Base-by-base conservation (phyloP, 1,284 basidiomycete species). In the Tilletia walkeri region DNA sequence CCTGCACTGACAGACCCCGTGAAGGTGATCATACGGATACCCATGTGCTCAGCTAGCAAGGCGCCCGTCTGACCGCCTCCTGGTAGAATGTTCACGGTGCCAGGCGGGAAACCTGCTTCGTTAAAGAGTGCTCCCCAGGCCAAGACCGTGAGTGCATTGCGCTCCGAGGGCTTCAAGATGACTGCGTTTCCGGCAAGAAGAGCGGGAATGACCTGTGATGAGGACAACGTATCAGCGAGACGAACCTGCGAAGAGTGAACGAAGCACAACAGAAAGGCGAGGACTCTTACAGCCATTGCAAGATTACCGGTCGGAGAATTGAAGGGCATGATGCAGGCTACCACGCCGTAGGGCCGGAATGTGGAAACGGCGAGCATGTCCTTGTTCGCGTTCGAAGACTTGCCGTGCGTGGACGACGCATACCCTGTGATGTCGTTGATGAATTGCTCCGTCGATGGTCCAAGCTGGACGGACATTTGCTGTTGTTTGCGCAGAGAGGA, bases 11-110 rank as follows among this genome's bases (percentile, higher is more conserved):
- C 69, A 12, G 59, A 67, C 2, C 78, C 78, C 10, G 78, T 80
- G 71, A 80, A 77, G 16, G 73, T 65, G 68, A 79, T 73, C 70
- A 78, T 78, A 66, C 76, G 69, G 54, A 56, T 56, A 6, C 20
- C n/a, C 16, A 30, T n/a, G 54, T 56, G 54, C 3, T n/a, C 20
- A 5, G 54, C 54, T 1, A 56, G 54, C 24, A 56, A 12, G 3
- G 54, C 54, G 3, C 76, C 76, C 12, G 71, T 70, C 3, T 70
- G 49, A 18, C 48, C 20, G 6, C 70, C 70, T 16, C 54, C 54
- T 10, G 16, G 54, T 4, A 56, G 3, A 24, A 56, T 30, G 16
- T 20, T 14, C 4, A 56, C n/a, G 12, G 34, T 24, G 16, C 54
- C 54, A 14, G 20, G 20, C 0, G 54, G 54, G 54, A 56, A 56